phyloP scores from a whole-genome alignment of 208 protist genomes.

The Blastocrithidia nonstop region DNA sequence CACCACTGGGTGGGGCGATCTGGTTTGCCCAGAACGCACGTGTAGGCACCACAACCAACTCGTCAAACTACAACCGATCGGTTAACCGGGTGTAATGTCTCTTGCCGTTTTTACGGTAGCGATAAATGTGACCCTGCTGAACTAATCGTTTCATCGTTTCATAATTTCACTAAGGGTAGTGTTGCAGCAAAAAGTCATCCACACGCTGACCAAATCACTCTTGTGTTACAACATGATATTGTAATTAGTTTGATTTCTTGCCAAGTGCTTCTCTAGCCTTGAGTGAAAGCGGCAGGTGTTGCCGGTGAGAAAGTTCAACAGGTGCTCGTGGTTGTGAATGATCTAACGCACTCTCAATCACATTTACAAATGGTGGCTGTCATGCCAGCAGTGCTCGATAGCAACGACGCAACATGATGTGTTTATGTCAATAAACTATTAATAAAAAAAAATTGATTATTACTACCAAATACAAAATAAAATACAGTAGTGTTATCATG shows the following conservation, averaged over 20 bases:
- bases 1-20: conserved; percentile 31
- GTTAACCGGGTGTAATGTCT: conserved; percentile 70
- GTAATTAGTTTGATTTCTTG: conserved; percentile 27
- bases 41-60: conserved; percentile 76
- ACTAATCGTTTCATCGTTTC: conserved; percentile 64
- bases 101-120: conserved; percentile 79
- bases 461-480: no score
- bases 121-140: conserved; percentile 78
- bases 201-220: conserved; percentile 82
- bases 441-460: no score
- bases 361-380: conserved; percentile 22
- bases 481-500: no score
- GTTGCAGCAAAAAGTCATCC: conserved; percentile 65
- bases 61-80: conserved; percentile 79
- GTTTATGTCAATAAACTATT: no score
- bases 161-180: conserved; percentile 79
- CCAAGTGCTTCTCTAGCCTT: conserved; percentile 45
- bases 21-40: conserved; percentile 34
- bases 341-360: conserved; percentile 13
- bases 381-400: conserved; percentile 11
- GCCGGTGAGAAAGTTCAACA: conserved; percentile 29
- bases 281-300: conserved; percentile 50
- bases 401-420: conserved; percentile 7
- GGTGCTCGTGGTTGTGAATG: no score
- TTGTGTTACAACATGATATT: conserved; percentile 78